Conservation (phyloP, 1,139 yeast genomes). For the Candida tetrigidarum region DNA sequence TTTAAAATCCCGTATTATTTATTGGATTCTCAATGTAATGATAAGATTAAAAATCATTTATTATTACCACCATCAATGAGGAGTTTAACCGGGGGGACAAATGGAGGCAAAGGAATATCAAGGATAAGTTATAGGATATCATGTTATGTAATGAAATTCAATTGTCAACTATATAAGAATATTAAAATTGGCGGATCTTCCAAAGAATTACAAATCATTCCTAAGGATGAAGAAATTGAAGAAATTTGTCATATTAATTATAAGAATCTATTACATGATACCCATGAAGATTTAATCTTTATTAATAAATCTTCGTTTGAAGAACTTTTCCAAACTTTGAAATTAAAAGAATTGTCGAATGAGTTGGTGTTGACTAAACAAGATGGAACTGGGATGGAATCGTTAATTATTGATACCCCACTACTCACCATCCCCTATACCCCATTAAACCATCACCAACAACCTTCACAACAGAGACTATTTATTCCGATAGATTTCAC, state of each 20-base stretch:
- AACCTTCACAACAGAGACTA: constrained; percentile 5
- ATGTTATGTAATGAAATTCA: constrained; percentile 9
- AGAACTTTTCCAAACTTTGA: constrained; percentile 4
- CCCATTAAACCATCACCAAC: constrained; percentile 5
- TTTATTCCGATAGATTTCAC: constrained; percentile 4
- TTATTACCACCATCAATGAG: constrained; percentile 13
- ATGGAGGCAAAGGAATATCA: background rate
- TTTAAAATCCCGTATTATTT: constrained; percentile 14
- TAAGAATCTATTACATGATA: background rate
- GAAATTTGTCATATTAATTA: constrained; percentile 5
- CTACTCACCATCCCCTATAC: constrained; percentile 1
- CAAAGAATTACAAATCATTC: constrained; percentile 6
- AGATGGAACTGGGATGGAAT: background rate
- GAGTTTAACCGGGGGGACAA: constrained; percentile 4
- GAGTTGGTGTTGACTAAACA: background rate
- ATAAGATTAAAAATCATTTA: constrained; percentile 10
- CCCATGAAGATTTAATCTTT: constrained; percentile 5
- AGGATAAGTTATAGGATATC: constrained; percentile 12
- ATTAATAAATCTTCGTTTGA: constrained; percentile 12
- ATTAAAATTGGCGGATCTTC: background rate
- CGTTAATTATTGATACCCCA: constrained; percentile 4
- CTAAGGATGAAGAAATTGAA: constrained; percentile 6
- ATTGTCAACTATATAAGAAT: background rate
- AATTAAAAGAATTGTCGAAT: constrained; percentile 5
- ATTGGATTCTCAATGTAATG: constrained; percentile 13